phyloP scores from a whole-genome alignment of 2,329 filamentous ascomycete species.

The Pseudodiploospora longispora region DNA sequence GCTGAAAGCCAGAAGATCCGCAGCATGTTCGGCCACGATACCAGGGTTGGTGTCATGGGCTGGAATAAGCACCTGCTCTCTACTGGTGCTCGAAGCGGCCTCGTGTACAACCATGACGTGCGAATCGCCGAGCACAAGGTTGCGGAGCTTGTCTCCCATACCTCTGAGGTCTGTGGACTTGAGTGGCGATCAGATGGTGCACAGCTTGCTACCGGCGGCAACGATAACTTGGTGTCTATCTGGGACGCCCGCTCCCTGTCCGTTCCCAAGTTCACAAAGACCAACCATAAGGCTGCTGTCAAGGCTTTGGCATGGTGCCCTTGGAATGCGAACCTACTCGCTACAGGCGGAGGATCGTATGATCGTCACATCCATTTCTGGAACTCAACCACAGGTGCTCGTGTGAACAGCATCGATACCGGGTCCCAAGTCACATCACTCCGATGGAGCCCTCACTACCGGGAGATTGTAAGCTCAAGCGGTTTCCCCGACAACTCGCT shows the following conservation, averaged over 20 bases:
- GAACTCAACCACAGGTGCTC: constrained; percentile 96
- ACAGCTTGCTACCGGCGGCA: constrained; percentile 93
- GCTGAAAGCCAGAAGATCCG: constrained; percentile 91
- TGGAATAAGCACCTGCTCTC: constrained; percentile 99
- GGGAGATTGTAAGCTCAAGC: constrained; percentile 94
- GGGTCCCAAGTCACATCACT: constrained; percentile 95
- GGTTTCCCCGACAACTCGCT: constrained; percentile 99
- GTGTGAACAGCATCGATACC: constrained; percentile 98
- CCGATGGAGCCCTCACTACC: constrained; percentile 93
- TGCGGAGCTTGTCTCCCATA: constrained; percentile 93
- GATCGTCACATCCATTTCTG: constrained; percentile 99
- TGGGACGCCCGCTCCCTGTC: constrained; percentile 93
- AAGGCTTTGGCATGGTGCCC: constrained; percentile 99
- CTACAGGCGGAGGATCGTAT: constrained; percentile 91
- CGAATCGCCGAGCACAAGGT: constrained; percentile 97
- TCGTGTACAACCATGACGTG: constrained; percentile 98
- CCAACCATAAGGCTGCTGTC: constrained; percentile 97
- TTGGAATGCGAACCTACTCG: constrained; percentile 95
- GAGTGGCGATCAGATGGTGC: constrained; percentile 97
- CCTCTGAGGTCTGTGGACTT: constrained; percentile 93
- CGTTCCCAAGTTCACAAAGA: constrained; percentile 98
- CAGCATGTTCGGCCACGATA: constrained; percentile 97
- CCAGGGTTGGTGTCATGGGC: constrained; percentile 93
- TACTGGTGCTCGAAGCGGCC: constrained; percentile 85
- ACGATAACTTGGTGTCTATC: constrained; percentile 98